Evolutionary conservation across 768 basidiomycete species (phyloP), one percentile per base, ranked within the genome.

Genomic region (Termitomyces sp.): DNA sequence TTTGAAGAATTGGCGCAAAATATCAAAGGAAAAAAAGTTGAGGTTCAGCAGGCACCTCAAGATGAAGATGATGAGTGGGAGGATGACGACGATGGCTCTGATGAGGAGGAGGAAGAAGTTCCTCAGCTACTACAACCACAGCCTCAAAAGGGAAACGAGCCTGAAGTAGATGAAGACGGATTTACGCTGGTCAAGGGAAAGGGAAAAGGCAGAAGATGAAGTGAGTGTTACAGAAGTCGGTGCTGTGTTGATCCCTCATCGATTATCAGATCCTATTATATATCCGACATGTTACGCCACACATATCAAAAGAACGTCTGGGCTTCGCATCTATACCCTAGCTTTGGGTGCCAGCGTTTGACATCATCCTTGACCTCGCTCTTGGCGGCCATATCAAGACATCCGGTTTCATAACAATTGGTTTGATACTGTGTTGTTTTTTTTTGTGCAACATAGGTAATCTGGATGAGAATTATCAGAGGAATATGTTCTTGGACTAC

Each of bases 101-200:
- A 69, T 65, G 77, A 80, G 6, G 81, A 75, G 2, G 79, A 68
- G 63, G 78, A 82, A 5, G 81, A 77, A 40, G 80, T 71, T 1
- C 90, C 89, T 3, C 77, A 77, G 62, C 69, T 92, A 23, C 62
- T 89, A 19, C 76, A 81, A 55, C 71, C 62, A 41, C 59, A 56
- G 8, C 48, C 65, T 46, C 52, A 63, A 31, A 62, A 69, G 57
- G 72, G 63, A 51, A 72, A 77, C 11, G 86, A 89, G 64, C 87
- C 89, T 0, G 82, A 91, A 50, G 78, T 95, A 0, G 95, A 98
- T 64, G 90, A 95, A 59, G 95, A 98, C 58, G 95, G 95, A 0
- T 98, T 98, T 68, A 92, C 89, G 3, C 67, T 88, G 50, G 92
- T 98, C 2, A 81, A 81, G 63, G 77, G 75, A 25, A 85, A 83